Conservation (phyloP, 2,329 filamentous ascomycete genomes). For the Stenocarpella maydis region DNA sequence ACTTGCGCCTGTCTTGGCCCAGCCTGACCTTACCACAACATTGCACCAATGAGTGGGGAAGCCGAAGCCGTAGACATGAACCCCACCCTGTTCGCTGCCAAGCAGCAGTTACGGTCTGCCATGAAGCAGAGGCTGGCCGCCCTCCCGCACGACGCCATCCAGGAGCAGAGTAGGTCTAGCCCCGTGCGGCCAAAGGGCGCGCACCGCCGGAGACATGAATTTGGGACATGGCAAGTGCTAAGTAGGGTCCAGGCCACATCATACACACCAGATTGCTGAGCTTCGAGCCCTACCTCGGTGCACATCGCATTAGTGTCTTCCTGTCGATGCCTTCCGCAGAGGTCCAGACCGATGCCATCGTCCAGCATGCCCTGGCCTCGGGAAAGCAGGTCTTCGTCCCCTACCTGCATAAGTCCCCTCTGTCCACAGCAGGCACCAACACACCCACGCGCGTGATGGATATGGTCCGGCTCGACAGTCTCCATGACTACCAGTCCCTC, state of each 20-base stretch:
- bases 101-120: slow-evolving; percentile 76
- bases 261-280: slow-evolving; percentile 71
- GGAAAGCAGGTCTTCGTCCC: slow-evolving; percentile 93
- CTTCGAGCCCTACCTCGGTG: slow-evolving; percentile 78
- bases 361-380: slow-evolving; percentile 76
- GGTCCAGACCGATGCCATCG: slow-evolving; percentile 83
- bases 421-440: slow-evolving; percentile 48
- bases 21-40: background rate
- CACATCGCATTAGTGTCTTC: slow-evolving; percentile 82
- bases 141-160: slow-evolving; percentile 68
- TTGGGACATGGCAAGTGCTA: slow-evolving; percentile 22
- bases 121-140: slow-evolving; percentile 73
- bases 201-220: slow-evolving; percentile 38
- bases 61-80: slow-evolving; percentile 50
- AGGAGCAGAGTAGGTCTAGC: slow-evolving; percentile 71
- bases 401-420: slow-evolving; percentile 75
- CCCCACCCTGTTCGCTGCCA: slow-evolving; percentile 69
- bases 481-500: slow-evolving; percentile 81
- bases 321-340: slow-evolving; percentile 92
- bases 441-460: slow-evolving; percentile 82
- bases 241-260: slow-evolving; percentile 61
- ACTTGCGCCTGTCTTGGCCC: background rate
- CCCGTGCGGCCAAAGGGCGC: slow-evolving; percentile 4
- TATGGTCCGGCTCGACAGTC: slow-evolving; percentile 81
- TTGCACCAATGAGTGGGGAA: slow-evolving; percentile 29